phyloP scores from a whole-genome alignment of 1,284 basidiomycete genomes.

The Boletus mariae region DNA sequence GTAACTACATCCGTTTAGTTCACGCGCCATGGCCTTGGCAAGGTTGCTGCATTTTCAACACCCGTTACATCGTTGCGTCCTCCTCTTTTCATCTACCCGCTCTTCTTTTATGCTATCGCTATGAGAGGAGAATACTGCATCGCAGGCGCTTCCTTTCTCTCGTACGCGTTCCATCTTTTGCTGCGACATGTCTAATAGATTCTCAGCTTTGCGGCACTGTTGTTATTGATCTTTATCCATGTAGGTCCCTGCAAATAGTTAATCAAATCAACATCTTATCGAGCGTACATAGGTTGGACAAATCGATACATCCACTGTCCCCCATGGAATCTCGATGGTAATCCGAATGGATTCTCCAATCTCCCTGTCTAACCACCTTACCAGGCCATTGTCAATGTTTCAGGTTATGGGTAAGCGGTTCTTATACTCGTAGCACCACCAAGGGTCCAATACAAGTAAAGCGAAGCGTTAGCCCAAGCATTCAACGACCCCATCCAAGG shows the following conservation, averaged over 20 bases:
- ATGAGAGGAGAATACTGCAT: slow-evolving; percentile 75
- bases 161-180: slow-evolving; percentile 44
- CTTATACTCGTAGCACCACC: slow-evolving; percentile 2
- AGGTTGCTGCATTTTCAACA: slow-evolving; percentile 28
- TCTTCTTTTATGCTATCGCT: slow-evolving; percentile 27
- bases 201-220: slow-evolving; percentile 55
- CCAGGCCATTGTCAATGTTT: slow-evolving; percentile 67
- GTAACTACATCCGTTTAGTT: slow-evolving; percentile 8
- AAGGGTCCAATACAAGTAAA: slow-evolving; percentile 29
- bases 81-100: slow-evolving; percentile 15
- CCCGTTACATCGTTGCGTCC: slow-evolving; percentile 15
- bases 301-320: slow-evolving; percentile 71
- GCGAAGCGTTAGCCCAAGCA: slow-evolving; percentile 47
- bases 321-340: slow-evolving; percentile 71
- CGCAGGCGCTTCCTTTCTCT: slow-evolving; percentile 60
- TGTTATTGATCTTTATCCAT: slow-evolving; percentile 77
- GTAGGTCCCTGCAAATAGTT: slow-evolving; percentile 40
- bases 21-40: slow-evolving; percentile 17
- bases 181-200: slow-evolving; percentile 23
- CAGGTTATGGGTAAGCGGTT: slow-evolving; percentile 58
- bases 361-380: slow-evolving; percentile 17
- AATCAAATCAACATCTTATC: slow-evolving; percentile 33
- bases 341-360: slow-evolving; percentile 10
- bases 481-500: slow-evolving; percentile 56
- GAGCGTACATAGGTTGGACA: slow-evolving; percentile 60